These are phyloP conservation scores for Epichloe festucae DNA, from an alignment of 2,329 filamentous ascomycete species.

Conservation along the genomic window DNA sequence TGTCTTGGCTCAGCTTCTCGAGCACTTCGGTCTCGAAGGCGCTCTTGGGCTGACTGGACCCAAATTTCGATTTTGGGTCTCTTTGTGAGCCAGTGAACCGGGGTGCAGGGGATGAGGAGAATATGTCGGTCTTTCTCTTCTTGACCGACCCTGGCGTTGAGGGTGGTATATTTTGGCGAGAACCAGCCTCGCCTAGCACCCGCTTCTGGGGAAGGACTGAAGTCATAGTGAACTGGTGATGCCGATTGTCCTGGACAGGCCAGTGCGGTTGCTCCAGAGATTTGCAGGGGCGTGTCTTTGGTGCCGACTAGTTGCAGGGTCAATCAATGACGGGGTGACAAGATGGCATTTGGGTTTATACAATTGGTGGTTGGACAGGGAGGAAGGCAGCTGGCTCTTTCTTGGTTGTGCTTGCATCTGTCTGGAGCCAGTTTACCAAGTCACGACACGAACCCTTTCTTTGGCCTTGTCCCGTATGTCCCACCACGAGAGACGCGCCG, in stretches of 20 bases:
- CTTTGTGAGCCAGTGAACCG: constrained; percentile 52
- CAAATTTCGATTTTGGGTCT: constrained; percentile 43
- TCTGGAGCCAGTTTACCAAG: not conserved
- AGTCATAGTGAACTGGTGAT: constrained; percentile 24
- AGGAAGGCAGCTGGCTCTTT: not conserved
- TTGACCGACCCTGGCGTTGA: constrained; percentile 50
- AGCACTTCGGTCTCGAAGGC: constrained; percentile 88
- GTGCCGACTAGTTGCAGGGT: not conserved
- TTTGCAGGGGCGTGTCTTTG: not conserved
- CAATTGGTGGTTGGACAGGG: not conserved
- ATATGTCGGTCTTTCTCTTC: constrained; percentile 60
- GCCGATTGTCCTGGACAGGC: not conserved
- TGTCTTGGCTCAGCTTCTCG: constrained; percentile 92
- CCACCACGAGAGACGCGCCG: constrained; percentile 18
- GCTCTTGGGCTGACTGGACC: constrained; percentile 74
- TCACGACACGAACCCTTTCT: not conserved
- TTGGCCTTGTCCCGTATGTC: not conserved
- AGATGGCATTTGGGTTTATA: not conserved
- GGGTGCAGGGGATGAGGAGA: constrained; percentile 40
- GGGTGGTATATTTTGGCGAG: constrained; percentile 46
- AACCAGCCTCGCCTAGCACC: constrained; percentile 55
- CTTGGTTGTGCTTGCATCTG: not conserved
- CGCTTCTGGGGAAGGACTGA: constrained; percentile 55
- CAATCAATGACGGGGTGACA: not conserved
- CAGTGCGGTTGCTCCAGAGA: not conserved